Evolutionary conservation across 805 yeast genomes (phyloP), one percentile per base, ranked within the genome.

Genomic region (Yamadazyma paraphyllophila): DNA sequence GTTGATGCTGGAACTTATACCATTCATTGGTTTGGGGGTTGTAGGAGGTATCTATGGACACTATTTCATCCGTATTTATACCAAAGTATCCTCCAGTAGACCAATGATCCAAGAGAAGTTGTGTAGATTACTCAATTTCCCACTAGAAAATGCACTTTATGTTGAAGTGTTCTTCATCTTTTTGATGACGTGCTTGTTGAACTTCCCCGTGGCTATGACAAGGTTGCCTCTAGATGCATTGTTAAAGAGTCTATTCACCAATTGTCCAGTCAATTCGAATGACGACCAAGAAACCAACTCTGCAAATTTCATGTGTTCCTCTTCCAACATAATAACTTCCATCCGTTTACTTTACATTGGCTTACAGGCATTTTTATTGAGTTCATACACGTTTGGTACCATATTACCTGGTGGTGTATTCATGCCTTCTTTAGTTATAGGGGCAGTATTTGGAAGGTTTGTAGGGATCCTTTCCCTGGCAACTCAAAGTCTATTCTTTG

Each of bases 31-130:
- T 1, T 64, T 88, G 14, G 96, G 96, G 0, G 62, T 80, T 0
- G 41, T 80, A 7, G 92, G 96, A 36, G 96, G 94, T 0, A 42
- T 77, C 7, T 76, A 77, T 56, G 94, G 95, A 4, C 70, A 76
- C 15, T 50, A 65, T 8, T 78, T 81, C 59, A 78, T 74, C 43
- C 66, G 56, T 33, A 52, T 81, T 9, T 82, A 83, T 57, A 51
- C 76, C 1, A 51, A 41, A 26, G 57, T 63, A 31, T 50, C 59
- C 20, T 36, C 52, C 4, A 69, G 77, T 54, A 77, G 80, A 8
- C 49, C 54, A 7, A 53, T 55, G 5, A 36, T 60, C 44, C 57
- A 62, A 53, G 2, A 36, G 27, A 36, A 53, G 9, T 48, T 70
- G 24, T 58, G 70, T 32, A 29, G 45, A 0, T 7, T 55, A 1